Evolutionary conservation across 2,329 filamentous ascomycete species (phyloP), one percentile per base, ranked within the genome.

Genomic region (Calonectria crousiana): DNA sequence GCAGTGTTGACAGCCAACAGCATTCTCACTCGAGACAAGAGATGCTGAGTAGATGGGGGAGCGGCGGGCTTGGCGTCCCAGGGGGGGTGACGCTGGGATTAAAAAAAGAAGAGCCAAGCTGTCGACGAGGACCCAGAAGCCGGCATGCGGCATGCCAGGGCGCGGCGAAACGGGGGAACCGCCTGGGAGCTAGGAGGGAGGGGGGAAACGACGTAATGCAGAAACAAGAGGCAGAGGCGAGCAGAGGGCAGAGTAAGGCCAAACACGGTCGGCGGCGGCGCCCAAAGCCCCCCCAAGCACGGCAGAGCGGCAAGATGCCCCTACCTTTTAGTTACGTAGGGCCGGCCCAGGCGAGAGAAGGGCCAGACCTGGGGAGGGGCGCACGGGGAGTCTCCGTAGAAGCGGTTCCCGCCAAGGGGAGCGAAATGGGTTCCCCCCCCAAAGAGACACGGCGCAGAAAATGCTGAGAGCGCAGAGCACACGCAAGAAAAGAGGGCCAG

Each of bases 81-180:
- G 69, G 69, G 62, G 62, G 51, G 64, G 51, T 58, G 60, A 49
- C n/a, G 47, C 23, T 69, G 67, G 51, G 44, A 36, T 67, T 69
- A 47, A 71, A 49, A 51, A 71, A 58, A 71, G 36, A 53, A 44
- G 41, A 44, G 44, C 49, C 49, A 71, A 49, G 62, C 49, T 58
- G 47, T 44, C 23, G 60, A 60, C 20, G 53, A 64, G 60, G 60
- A 44, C 36, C 60, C 60, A 64, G 60, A 60, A 60, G 47, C 56
- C 67, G 67, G 67, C 38, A 62, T 36, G 67, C 67, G 69, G 69
- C 60, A 71, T 67, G 69, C 69, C 69, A 67, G 34, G 60, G 49
- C 58, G 58, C 51, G 49, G 58, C 36, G 68, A 52, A 65, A 65
- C 44, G 44, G 47, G 47, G 30, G 44, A 32, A 53, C 53, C 41